Evolutionary conservation across 1,139 yeast species (phyloP).

Genomic region (Casaregolazyma suthepensis): DNA sequence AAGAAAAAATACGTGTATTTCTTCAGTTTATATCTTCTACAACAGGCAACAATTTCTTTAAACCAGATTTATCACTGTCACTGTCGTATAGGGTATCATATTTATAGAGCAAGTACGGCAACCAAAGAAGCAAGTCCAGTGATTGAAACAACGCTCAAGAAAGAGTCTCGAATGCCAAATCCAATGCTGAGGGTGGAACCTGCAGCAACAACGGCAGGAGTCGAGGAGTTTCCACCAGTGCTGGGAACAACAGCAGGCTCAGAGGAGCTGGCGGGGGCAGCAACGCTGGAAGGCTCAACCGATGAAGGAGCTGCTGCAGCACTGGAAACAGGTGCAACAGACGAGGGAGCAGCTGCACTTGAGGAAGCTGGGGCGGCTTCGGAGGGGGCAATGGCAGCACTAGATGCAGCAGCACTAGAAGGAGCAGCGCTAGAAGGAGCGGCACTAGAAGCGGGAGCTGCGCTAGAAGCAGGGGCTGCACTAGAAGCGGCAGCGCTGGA

Average conservation of each 20-base stretch:
- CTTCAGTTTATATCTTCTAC: not conserved
- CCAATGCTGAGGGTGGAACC: not conserved
- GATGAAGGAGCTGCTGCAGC: slow-evolving; percentile 10
- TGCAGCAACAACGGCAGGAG: slow-evolving; percentile 6
- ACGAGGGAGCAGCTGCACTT: not conserved
- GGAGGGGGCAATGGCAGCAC: slow-evolving; percentile 7
- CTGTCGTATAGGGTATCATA: not conserved
- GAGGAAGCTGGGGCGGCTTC: slow-evolving; percentile 8
- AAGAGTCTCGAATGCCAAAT: slow-evolving; percentile 1
- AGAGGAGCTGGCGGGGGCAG: slow-evolving; percentile 6
- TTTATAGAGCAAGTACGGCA: slow-evolving; percentile 5
- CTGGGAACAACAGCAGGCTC: slow-evolving; percentile 5
- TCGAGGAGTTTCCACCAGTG: slow-evolving; percentile 5
- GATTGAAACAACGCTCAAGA: slow-evolving; percentile 2
- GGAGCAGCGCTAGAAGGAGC: slow-evolving; percentile 4
- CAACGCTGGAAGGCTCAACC: slow-evolving; percentile 9
- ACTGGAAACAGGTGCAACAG: not conserved
- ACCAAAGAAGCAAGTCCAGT: slow-evolving; percentile 2
- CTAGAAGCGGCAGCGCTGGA: slow-evolving; percentile 8
- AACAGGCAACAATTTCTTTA: not conserved
- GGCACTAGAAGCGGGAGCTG: slow-evolving; percentile 9
- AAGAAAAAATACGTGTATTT: not conserved
- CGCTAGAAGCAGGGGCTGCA: slow-evolving; percentile 7
- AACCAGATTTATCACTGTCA: not conserved
- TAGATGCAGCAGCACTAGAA: slow-evolving; percentile 7